Evolutionary conservation across 2,329 filamentous ascomycete genomes (phyloP), one percentile per base, ranked within the genome.

Genomic region (Teratosphaeria destructans): DNA sequence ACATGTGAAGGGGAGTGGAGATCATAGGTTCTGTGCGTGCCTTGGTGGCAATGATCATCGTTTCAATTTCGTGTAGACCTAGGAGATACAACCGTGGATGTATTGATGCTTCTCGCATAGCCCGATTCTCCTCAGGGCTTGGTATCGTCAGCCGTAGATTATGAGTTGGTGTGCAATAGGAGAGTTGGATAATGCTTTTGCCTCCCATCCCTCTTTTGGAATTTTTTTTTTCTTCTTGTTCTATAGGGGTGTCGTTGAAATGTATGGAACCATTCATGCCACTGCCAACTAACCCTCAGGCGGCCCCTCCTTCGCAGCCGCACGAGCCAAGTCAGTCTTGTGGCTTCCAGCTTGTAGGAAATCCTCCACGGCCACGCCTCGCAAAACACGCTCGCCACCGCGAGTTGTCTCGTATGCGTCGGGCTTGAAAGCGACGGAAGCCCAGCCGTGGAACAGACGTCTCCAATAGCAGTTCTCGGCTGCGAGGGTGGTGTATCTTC

Each of bases 391-490:
- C 3, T 10, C 43, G n/a, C 43, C 43, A 11, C 43, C n/a, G n/a
- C 43, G 43, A 5, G 6, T 23, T n/a, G 43, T 49, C 43, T 49
- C n/a, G 43, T 19, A 49, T 10, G 19, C 43, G n/a, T 56, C 54
- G 23, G 56, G 43, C 43, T 37, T 34, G 23, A 47, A 35, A 11
- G 56, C 56, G 8, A 58, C 49, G 47, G 26, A 53, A 39, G 62
- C 63, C 71, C 71, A 73, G 27, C 65, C 65, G 23, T 65, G 53
- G 56, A 73, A 66, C 52, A 73, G 58, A 32, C 64, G 59, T 26
- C 71, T 59, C 65, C 71, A 73, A 54, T 69, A 70, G 59, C 68
- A 70, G n/a, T 66, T 61, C 47, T 65, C 61, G 3, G 71, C 70
- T 2, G 70, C 70, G 8, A 65, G 62, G 3, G 67, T 72, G 5